Evolutionary conservation across 2,329 filamentous ascomycete genomes (phyloP).

Genomic region (Scedosporium boydii): DNA sequence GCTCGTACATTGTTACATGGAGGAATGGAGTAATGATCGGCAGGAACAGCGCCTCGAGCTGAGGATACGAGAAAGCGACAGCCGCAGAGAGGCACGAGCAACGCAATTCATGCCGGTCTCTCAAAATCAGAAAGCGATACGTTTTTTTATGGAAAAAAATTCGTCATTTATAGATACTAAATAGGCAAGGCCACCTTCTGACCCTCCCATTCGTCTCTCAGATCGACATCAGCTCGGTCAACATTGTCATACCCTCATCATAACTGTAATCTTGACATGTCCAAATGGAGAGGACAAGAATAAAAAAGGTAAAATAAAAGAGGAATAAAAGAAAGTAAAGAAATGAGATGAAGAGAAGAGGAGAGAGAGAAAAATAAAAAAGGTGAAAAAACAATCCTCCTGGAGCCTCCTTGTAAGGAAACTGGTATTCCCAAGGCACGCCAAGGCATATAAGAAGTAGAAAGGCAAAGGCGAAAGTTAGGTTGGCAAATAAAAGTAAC

Average conservation of each 20-base stretch:
- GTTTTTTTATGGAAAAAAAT: background rate
- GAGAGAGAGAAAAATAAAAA: constrained; percentile 8
- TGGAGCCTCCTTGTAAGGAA: background rate
- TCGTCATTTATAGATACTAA: background rate
- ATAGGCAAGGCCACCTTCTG: background rate
- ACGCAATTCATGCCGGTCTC: too few species aligned
- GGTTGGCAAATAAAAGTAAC: constrained; percentile 8
- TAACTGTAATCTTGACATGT: background rate
- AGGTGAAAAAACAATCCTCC: constrained; percentile 3
- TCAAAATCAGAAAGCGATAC: too few species aligned
- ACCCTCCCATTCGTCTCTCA: background rate
- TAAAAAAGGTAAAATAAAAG: background rate
- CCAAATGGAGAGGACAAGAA: background rate
- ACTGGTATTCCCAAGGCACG: constrained; percentile 7
- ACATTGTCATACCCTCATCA: constrained; percentile 3
- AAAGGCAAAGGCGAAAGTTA: background rate
- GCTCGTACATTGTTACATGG: background rate
- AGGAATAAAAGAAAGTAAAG: background rate
- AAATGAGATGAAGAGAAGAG: background rate
- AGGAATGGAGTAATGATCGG: background rate
- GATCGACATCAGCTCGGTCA: background rate
- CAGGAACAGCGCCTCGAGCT: background rate
- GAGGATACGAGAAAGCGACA: background rate
- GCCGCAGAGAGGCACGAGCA: too few species aligned
- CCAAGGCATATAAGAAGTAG: constrained; percentile 7